Evolutionary conservation across 1,139 yeast species (phyloP), one percentile per base, ranked within the genome.

Genomic region (Diutina catenulata): DNA sequence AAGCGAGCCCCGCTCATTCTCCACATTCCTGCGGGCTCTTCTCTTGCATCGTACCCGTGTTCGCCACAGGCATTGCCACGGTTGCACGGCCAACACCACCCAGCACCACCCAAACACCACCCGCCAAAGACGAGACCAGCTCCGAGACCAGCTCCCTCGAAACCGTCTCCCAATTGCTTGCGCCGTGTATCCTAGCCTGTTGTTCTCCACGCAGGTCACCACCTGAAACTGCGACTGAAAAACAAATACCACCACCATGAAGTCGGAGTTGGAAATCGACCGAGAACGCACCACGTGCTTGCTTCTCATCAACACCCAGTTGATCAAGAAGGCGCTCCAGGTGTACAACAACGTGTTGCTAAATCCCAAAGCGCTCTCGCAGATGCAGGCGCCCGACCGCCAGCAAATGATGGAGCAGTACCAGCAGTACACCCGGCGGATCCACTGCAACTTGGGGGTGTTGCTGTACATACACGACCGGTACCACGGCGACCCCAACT

Each of bases 371-470:
- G 48, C 61, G 11, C 50, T 65, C 37, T 59, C 53, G 41, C 64
- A 56, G 42, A 47, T 65, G 46, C 57, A 59, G 33, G 62, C 60
- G 25, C 67, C 51, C 45, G 58, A 62, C 31, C 59, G 62, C 39
- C 62, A 56, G 39, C 47, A 53, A n/a, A 49, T 69, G 21, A 52
- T 64, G 38, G 76, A 70, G 33, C 60, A 64, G 42, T 72, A 68
- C 49, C 72, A 67, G 46, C 68, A 70, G 44, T 69, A 70, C 44
- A 62, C 72, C 15, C 59, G 73, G 39, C 56, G 79, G 44, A 60
- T 73, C 23, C 78, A 73, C 46, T 69, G 74, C 46, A 74, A 74
- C 47, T 53, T 74, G 40, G 59, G 73, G 9, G 76, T 73, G 37
- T 57, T 74, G 40, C 68, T 74, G 6, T 68, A 65, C 38, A 62